Percentiles rank a stretch among this genome's conserved stretches.
Conservation (phyloP, 1,139 yeast species). For the Pichia sp. region DNA sequence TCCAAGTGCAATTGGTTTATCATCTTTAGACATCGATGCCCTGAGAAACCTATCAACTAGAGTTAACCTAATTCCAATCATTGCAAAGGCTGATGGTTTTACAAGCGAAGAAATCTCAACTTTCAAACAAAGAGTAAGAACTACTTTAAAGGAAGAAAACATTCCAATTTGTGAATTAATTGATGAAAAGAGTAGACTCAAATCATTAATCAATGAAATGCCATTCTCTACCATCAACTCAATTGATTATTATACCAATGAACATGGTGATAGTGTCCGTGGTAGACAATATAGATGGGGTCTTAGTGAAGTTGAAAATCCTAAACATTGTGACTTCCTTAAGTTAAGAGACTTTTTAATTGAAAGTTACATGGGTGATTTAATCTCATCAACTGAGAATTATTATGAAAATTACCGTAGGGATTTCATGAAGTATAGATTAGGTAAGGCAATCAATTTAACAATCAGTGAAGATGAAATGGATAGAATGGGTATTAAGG, state of each 20-base stretch:
- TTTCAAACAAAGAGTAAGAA: constrained; percentile 74
- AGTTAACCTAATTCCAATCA: constrained; percentile 91
- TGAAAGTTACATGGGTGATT: constrained; percentile 90
- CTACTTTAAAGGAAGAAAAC: constrained; percentile 73
- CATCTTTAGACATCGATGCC: constrained; percentile 83
- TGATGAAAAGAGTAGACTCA: constrained; percentile 67
- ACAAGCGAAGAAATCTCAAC: constrained; percentile 79
- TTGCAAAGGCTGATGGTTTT: constrained; percentile 92
- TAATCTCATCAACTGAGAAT: constrained; percentile 80
- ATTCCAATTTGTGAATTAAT: constrained; percentile 82
- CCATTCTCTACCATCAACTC: constrained; percentile 98
- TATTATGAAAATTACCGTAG: constrained; percentile 75
- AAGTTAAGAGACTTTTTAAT: constrained; percentile 87
- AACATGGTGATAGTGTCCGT: constrained; percentile 85
- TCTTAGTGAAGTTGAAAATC: constrained; percentile 91
- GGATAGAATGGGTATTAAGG: constrained; percentile 21
- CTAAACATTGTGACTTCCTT: constrained; percentile 90
- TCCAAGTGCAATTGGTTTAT: constrained; percentile 95
- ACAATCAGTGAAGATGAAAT: constrained; percentile 23
- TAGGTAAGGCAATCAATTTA: constrained; percentile 34
- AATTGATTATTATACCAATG: constrained; percentile 67
- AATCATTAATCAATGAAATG: constrained; percentile 58
- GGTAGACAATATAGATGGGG: constrained; percentile 99
- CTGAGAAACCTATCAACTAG: constrained; percentile 89
- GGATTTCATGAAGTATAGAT: constrained; percentile 41